A percentile compares a stretch with the other conserved stretches of the same genome.
These are phyloP conservation scores for Urtica urens DNA, from an alignment of 306 rosid species.

Conservation along the genomic window DNA sequence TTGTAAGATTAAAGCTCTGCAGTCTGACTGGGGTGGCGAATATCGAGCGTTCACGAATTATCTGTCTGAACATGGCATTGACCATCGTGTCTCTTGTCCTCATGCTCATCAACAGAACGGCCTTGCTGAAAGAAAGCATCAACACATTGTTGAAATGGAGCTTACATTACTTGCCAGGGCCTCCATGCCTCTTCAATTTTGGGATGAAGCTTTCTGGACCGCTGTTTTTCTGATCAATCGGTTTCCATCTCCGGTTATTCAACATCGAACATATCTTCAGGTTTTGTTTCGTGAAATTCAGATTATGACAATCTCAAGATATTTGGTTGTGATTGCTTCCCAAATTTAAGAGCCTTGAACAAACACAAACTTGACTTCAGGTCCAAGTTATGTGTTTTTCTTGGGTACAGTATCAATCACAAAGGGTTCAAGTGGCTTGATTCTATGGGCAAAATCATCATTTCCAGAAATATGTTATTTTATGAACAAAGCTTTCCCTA, in stretches of 20 bases:
- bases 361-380: neutral
- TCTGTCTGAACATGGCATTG: neutral
- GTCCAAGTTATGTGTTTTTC: no score
- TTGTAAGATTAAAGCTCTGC: neutral
- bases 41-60: neutral
- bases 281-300: neutral
- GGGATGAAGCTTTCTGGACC: neutral
- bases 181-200: neutral
- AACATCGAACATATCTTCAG: neutral
- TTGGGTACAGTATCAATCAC: neutral
- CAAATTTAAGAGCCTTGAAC: no score
- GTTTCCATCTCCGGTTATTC: neutral
- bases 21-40: neutral
- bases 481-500: neutral
- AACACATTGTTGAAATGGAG: neutral
- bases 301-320: neutral
- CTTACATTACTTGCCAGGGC: neutral
- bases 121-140: no score
- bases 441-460: no score
- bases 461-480: neutral
- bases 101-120: no score
- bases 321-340: neutral
- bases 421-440: neutral
- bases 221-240: no score
- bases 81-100: no score